Evolutionary conservation across 1,139 yeast species (phyloP), one percentile per base, ranked within the genome.

Genomic region (Nadsonia starkeyi-henricii): DNA sequence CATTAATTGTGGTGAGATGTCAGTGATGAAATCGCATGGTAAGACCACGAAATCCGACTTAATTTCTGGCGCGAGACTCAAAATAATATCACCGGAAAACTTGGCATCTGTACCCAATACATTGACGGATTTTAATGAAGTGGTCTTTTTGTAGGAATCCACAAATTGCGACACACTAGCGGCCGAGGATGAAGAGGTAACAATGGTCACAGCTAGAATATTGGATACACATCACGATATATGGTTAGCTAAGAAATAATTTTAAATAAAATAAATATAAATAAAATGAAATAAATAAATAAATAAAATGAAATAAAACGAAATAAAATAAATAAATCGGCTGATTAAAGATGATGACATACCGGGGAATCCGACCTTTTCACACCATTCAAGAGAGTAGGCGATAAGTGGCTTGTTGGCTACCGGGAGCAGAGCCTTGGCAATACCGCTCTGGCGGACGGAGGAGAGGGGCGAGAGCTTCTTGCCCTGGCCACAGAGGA

Each of bases 11-110:
- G 98, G 96, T 3, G 96, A 95, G 43, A 89, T 71, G 62, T 89
- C 89, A 3, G 97, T 86, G 47, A 91, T 72, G 59, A 91, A 84
- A 64, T 93, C 98, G 68, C 97, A 89, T 2, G 98, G 96, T 52
- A 93, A 67, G 42, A 91, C 65, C 20, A 88, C 85, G 59, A 86
- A 81, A 60, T 85, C 77, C 46, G 70, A 62, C 51, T 66, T 57
- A 49, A 69, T 62, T 51, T 66, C 59, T 49, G 66, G 68, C 45
- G 75, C 70, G 57, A 79, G 65, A 48, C 76, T 69, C 30, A 72
- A 70, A 49, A 88, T 62, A 41, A 81, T 69, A 50, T 75, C 79
- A n/a, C 95, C 95, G 26, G 85, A 79, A 21, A 50, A 41, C 33
- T 52, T 50, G 19, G 49, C 45, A 33, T 52, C 54, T 5, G 52